Base-by-base conservation (phyloP, 2,329 filamentous ascomycete species). In the Curvularia hawaiiensis region DNA sequence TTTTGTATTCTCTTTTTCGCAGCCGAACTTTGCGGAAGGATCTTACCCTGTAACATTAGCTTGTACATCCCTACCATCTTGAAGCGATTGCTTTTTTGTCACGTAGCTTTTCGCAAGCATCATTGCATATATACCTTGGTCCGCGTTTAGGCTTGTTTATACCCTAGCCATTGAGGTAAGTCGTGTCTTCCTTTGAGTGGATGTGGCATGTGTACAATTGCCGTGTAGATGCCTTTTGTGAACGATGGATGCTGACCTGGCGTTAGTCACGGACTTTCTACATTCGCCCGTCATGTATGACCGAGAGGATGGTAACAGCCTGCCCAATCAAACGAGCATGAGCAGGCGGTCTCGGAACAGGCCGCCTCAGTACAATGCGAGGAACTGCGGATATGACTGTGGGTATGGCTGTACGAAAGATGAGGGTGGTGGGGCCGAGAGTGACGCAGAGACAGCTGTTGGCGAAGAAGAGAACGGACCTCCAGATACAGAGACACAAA, bases 351-450 rank as follows among this genome's bases (percentile, higher is more conserved):
- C 48, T 24, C 26, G 30, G 7, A 24, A 56, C 7, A 59, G 56
- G 41, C 65, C 65, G 26, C 64, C 67, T 20, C 69, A 70, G 18
- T 56, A 66, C 30, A 69, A 72, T 22, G 51, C 56, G 24, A 61
- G 61, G 2, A 62, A 66, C 10, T 71, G 67, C 39, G 60, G 68
- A 8, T 72, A 65, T 47, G 62, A 60, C 20, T 71, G 67, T 40
- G 66, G 65, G 20, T 64, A 61, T 50, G 66, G 68, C 10, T 67
- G 66, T 44, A 56, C 57, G 11, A 59, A 58, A 28, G 57, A 48
- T 28, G 65, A 61, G 26, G 60, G 46, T 28, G 61, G 59, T 20
- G 64, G 48, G n/a, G 50, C 49, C 61, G 59, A 40, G 39, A 52
- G 54, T 31, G 56, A 55, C 45, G 48, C 40, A 6, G 31, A 54